Conservation (phyloP, 2,329 filamentous ascomycete species). For the Zymoseptoria crescenta region DNA sequence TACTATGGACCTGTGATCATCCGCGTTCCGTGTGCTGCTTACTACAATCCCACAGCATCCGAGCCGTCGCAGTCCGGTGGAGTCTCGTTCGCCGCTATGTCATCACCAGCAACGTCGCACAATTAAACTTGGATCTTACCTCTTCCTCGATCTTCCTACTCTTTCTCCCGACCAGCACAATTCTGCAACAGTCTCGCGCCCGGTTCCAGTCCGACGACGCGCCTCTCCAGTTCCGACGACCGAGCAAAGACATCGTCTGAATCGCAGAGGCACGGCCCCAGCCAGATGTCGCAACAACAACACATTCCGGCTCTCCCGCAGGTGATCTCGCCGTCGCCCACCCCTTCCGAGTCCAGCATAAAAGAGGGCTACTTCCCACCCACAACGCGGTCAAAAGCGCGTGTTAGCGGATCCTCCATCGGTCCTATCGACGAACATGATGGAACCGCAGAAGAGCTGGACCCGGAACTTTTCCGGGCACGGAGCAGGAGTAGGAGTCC, state of each 20-base stretch:
- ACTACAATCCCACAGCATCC: background rate
- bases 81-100: background rate
- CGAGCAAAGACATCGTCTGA: background rate
- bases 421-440: slow-evolving; percentile 53
- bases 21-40: background rate
- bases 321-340: slow-evolving; percentile 83
- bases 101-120: background rate
- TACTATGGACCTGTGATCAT: background rate
- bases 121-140: background rate
- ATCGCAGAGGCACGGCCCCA: slow-evolving; percentile 2
- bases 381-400: slow-evolving; percentile 67
- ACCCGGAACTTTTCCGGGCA: slow-evolving; percentile 48
- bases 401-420: slow-evolving; percentile 49
- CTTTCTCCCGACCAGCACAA: background rate
- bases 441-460: slow-evolving; percentile 31
- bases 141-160: background rate
- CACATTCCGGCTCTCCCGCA: slow-evolving; percentile 70
- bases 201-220: background rate
- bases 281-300: slow-evolving; percentile 35
- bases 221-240: background rate
- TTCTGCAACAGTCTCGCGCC: background rate
- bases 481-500: slow-evolving; percentile 67
- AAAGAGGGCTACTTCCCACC: slow-evolving; percentile 62
- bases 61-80: background rate
- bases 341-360: slow-evolving; percentile 52